Conservation (phyloP, 805 yeast genomes). For the Candida sanyiensis region DNA sequence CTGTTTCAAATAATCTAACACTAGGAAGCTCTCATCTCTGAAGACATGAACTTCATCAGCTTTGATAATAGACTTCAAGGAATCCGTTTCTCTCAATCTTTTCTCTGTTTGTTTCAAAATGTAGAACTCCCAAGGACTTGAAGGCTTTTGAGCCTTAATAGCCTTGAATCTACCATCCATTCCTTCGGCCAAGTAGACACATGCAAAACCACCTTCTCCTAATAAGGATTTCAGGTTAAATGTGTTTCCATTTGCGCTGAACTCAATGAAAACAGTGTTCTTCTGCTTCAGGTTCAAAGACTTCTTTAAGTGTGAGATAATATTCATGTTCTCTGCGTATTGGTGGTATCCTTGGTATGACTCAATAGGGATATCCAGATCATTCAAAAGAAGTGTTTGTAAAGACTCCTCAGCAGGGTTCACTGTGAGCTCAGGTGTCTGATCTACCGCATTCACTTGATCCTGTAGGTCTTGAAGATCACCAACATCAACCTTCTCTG, state of each 20-base stretch:
- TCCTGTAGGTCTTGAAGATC: constrained; percentile 2
- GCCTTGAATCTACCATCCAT: constrained; percentile 54
- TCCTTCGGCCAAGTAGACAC: constrained; percentile 66
- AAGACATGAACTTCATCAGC: constrained; percentile 46
- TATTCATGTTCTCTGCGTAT: constrained; percentile 30
- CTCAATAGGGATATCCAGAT: constrained; percentile 32
- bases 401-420: constrained; percentile 43
- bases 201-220: constrained; percentile 80
- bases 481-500: constrained; percentile 24
- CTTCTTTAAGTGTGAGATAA: constrained; percentile 30
- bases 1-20: constrained; percentile 34
- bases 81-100: constrained; percentile 27
- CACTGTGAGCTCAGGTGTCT: constrained; percentile 19
- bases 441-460: neutral
- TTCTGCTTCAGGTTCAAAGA: constrained; percentile 30
- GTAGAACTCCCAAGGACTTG: constrained; percentile 78
- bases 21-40: constrained; percentile 23
- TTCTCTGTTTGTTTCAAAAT: constrained; percentile 53
- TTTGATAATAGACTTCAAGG: constrained; percentile 39
- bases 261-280: constrained; percentile 37
- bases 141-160: constrained; percentile 65
- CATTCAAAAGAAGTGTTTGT: constrained; percentile 34
- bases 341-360: constrained; percentile 28
- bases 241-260: constrained; percentile 37
- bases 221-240: constrained; percentile 48